Percentiles rank a stretch among this genome's conserved stretches.
phyloP scores from a whole-genome alignment of 345 rosid genomes.

The Viola odorata region DNA sequence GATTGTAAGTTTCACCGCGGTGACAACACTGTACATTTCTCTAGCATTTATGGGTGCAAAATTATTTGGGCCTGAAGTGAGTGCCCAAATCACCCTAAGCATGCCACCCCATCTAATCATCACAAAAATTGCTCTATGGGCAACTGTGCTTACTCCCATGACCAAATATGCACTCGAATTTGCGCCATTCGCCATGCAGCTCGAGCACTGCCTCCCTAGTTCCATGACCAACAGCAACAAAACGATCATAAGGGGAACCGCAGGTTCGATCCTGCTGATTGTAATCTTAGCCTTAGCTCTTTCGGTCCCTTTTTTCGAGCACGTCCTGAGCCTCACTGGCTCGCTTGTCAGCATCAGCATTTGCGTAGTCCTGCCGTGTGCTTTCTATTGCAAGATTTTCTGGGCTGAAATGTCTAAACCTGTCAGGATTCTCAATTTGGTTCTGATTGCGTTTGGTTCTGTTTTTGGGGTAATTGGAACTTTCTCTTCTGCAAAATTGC shows the following conservation, averaged over 20 bases:
- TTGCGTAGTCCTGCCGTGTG: conserved; percentile 49
- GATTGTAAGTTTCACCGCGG: conserved; percentile 61
- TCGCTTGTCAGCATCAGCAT: conserved; percentile 57
- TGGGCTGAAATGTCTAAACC: conserved; percentile 39
- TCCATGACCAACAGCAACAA: conserved; percentile 33
- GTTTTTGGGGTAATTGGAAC: conserved; percentile 56
- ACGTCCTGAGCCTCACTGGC: conserved; percentile 64
- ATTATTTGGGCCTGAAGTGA: conserved; percentile 51
- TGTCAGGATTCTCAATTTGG: conserved; percentile 29
- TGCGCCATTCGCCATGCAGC: conserved; percentile 71
- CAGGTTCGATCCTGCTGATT: conserved; percentile 50
- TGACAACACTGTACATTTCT: conserved; percentile 43
- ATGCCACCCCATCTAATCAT: conserved; percentile 47
- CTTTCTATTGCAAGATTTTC: conserved; percentile 56
- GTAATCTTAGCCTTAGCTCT: conserved; percentile 52
- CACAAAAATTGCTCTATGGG: conserved; percentile 76
- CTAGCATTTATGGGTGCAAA: conserved; percentile 71
- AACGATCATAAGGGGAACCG: conserved; percentile 38
- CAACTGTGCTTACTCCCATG: conserved; percentile 69
- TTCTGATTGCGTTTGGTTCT: conserved; percentile 43
- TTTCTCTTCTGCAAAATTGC: conserved; percentile 39
- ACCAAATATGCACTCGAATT: conserved; percentile 77
- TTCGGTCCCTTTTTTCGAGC: conserved; percentile 55
- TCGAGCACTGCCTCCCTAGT: conserved; percentile 46
- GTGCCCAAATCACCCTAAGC: conserved; percentile 69